A percentile compares a stretch with the other conserved stretches of the same genome.
Evolutionary conservation across 2,329 filamentous ascomycete species (phyloP).

Genomic region (Chrysoporthe deuterocubensis): DNA sequence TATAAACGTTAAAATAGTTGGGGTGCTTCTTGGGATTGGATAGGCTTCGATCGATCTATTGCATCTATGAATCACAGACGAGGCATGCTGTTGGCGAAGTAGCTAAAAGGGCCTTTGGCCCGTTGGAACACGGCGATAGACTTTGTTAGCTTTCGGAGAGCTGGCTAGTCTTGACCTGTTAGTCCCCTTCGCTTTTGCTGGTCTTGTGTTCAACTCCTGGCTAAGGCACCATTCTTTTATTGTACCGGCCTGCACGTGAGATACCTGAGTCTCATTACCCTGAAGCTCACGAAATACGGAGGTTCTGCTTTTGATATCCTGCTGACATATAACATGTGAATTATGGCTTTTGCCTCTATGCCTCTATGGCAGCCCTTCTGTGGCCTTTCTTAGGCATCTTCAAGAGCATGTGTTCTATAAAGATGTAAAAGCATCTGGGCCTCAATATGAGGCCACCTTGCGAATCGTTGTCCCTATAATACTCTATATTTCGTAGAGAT

Average conservation of each 20-base stretch:
- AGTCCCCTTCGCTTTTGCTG: background rate
- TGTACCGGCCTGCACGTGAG: background rate
- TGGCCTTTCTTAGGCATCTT: too few relatives aligned
- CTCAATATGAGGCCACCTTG: too few relatives aligned
- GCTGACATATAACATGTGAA: too few relatives aligned
- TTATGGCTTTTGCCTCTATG: too few relatives aligned
- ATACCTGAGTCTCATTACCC: background rate
- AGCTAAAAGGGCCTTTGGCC: background rate
- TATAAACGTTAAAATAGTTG: too few relatives aligned
- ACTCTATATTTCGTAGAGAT: too few relatives aligned
- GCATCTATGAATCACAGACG: background rate
- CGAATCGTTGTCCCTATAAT: too few relatives aligned
- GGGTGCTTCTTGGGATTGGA: background rate
- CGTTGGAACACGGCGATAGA: background rate
- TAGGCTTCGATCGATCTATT: background rate
- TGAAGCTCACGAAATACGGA: background rate
- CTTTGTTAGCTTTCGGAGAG: background rate
- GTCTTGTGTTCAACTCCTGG: background rate
- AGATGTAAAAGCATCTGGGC: too few relatives aligned
- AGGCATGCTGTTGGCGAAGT: background rate
- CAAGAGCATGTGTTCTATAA: too few relatives aligned
- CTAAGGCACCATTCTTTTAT: background rate
- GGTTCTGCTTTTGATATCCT: too few relatives aligned
- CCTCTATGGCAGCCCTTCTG: too few relatives aligned
- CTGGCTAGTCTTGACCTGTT: background rate